These are phyloP conservation scores for Lippia alba DNA, from an alignment of 305 asterid species.

Conservation along the genomic window DNA sequence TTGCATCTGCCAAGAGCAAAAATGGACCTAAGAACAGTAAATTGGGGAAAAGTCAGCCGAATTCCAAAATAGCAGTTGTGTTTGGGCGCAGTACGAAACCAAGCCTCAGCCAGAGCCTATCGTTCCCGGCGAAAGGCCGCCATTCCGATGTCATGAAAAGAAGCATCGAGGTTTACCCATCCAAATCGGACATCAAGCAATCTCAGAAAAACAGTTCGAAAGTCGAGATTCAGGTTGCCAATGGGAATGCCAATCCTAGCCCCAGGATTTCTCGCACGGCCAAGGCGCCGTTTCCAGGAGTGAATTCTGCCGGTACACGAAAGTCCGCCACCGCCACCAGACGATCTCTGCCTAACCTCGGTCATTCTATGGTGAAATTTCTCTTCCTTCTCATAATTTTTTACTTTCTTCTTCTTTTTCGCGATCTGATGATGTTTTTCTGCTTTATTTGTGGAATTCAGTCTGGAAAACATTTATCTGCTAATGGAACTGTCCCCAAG, in stretches of 20 bases:
- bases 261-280: slow-evolving; percentile 40
- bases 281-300: slow-evolving; percentile 46
- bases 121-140: slow-evolving; percentile 64
- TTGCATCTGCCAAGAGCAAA: slow-evolving; percentile 39
- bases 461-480: slow-evolving; percentile 49
- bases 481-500: slow-evolving; percentile 44
- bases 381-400: neutral
- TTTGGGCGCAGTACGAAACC: slow-evolving; percentile 54
- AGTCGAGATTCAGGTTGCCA: slow-evolving; percentile 45
- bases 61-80: slow-evolving; percentile 50
- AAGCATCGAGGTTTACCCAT: slow-evolving; percentile 60
- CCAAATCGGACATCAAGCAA: slow-evolving; percentile 45
- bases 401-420: neutral
- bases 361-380: slow-evolving; percentile 51
- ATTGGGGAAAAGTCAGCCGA: slow-evolving; percentile 48
- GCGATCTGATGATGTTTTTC: neutral
- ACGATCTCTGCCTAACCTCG: slow-evolving; percentile 44
- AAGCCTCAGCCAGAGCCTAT: slow-evolving; percentile 65
- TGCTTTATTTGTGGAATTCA: slow-evolving; percentile 32
- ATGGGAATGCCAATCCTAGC: slow-evolving; percentile 35
- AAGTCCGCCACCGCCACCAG: slow-evolving; percentile 46
- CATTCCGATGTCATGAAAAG: slow-evolving; percentile 61
- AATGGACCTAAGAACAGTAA: slow-evolving; percentile 45
- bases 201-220: slow-evolving; percentile 47
- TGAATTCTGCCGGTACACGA: slow-evolving; percentile 33